phyloP scores from a whole-genome alignment of 331 rosid species.

The Malus hybrid region DNA sequence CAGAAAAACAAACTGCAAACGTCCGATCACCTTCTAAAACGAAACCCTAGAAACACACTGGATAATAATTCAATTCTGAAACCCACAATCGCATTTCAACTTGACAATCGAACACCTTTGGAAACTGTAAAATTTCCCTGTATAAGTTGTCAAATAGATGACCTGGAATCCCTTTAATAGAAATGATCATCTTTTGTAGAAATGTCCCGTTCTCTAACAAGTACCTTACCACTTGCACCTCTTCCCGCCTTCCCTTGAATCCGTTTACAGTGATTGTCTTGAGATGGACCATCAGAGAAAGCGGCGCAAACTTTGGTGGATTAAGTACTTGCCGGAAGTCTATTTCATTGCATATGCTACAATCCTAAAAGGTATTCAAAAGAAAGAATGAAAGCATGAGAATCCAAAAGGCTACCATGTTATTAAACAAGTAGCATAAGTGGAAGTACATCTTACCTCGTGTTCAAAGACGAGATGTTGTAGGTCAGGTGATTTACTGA shows the following conservation, averaged over 20 bases:
- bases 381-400: neutral
- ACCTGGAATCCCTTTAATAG: no score
- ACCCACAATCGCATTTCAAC: neutral
- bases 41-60: no score
- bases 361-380: no score
- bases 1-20: no score
- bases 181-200: neutral
- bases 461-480: neutral
- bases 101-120: neutral
- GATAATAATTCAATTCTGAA: no score
- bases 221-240: slow-evolving; percentile 3
- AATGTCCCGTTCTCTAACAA: neutral
- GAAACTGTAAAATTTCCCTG: neutral
- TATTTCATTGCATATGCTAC: neutral
- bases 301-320: neutral
- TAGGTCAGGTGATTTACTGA: neutral
- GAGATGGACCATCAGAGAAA: neutral
- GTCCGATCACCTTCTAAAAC: no score
- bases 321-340: no score
- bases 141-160: no score
- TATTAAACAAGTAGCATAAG: no score
- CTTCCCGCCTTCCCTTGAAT: neutral
- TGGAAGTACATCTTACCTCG: neutral
- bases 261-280: slow-evolving; percentile 3
- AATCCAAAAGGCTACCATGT: neutral